Base-by-base conservation (phyloP, 2,329 filamentous ascomycete species). In the Penicillium aurantiogriseum region DNA sequence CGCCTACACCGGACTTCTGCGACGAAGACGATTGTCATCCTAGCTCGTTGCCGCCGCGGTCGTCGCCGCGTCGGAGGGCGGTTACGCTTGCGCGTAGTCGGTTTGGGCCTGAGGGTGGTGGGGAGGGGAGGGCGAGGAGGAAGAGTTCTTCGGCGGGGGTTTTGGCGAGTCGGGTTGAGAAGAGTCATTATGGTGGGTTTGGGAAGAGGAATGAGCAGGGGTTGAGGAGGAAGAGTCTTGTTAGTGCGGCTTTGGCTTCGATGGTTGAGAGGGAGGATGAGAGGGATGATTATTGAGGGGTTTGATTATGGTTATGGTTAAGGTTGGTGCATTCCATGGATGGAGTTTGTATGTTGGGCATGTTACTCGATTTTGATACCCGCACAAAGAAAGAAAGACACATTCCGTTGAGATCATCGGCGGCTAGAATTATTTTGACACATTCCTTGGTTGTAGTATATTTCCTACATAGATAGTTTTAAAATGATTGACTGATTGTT, bases 161-260 rank as follows among this genome's bases (percentile, higher is more conserved):
- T 23, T 67, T 66, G 35, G 62, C 70, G 2, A 61, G 66, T 52
- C 71, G 73, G 8, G 67, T 76, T 43, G 73, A 74, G 50, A 76
- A 76, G 55, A 69, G 44, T 42, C 69, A 74, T 35, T 61, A 69
- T 54, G 43, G 57, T 21, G 56, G 54, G 19, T 65, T 62, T 48
- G 69, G 33, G 70, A 70, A 25, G 62, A 72, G 70, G 60, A 69
- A 68, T 54, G 74, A 75, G 46, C 71, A 74, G 47, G 73, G 72
- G 0, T 51, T 76, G 23, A 59, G 74, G 23, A 61, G 74, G 51
- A 74, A 72, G 65, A 76, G 74, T 51, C 61, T 76, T 40, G 74
- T 76, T 9, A 74, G 69, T 64, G 72, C 73, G 13, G 73, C 73
- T 40, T 61, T 76, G 62, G 72, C 73, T 10, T 74, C 71, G 15